Conservation (phyloP, 129 eudicot species). For the Scalesia atractyloides region DNA sequence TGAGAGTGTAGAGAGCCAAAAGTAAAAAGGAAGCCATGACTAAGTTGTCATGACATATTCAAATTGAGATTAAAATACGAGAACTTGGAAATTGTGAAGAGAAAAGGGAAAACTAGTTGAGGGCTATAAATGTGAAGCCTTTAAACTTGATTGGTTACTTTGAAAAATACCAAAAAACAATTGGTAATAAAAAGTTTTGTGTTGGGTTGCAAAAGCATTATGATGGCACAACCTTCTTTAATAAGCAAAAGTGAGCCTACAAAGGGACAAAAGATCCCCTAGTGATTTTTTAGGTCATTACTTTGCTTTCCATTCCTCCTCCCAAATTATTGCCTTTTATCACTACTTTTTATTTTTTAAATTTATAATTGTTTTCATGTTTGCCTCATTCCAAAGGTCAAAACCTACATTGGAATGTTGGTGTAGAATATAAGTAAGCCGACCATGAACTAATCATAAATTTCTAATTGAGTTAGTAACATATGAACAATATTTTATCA, state of each 20-base stretch:
- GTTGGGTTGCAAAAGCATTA: constrained; percentile 36
- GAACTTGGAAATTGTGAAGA: constrained; percentile 35
- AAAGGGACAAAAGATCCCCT: constrained; percentile 48
- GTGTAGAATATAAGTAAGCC: constrained; percentile 26
- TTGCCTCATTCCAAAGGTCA: constrained; percentile 41
- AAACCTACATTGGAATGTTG: constrained; percentile 36
- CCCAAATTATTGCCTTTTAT: constrained; percentile 33
- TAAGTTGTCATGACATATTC: constrained; percentile 27
- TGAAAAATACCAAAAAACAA: constrained; percentile 35
- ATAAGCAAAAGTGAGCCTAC: constrained; percentile 45
- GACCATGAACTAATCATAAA: constrained; percentile 4
- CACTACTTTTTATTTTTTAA: constrained; percentile 16
- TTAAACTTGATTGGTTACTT: constrained; percentile 42
- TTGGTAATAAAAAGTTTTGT: constrained; percentile 24
- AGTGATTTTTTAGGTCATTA: constrained; percentile 42
- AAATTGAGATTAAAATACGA: constrained; percentile 25
- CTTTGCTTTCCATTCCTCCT: constrained; percentile 41
- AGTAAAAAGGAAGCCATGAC: constrained; percentile 15
- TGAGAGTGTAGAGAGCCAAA: constrained; percentile 10
- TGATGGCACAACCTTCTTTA: constrained; percentile 41
- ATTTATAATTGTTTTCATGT: constrained; percentile 15
- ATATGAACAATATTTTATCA: background rate
- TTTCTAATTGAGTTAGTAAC: background rate
- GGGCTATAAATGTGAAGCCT: constrained; percentile 32
- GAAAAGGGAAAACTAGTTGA: constrained; percentile 31